These are phyloP conservation scores for Verticillium longisporum DNA, from an alignment of 2,329 filamentous ascomycete species.

Conservation along the genomic window DNA sequence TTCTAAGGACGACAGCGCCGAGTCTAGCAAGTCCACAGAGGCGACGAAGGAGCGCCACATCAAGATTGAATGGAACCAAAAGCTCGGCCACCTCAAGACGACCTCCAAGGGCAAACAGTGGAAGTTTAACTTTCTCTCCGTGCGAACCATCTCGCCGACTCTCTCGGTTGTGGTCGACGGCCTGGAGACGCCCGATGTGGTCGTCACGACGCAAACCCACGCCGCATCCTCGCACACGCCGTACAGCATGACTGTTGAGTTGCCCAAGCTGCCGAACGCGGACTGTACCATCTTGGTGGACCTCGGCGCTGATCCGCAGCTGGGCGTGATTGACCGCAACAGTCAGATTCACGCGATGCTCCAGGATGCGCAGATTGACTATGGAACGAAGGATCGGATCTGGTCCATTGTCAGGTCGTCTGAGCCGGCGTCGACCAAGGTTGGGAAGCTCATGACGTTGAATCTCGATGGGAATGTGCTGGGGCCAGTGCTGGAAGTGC, in stretches of 20 bases:
- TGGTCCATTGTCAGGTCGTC: constrained; percentile 14
- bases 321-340: constrained; percentile 15
- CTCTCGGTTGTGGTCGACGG: background rate
- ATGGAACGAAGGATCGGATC: constrained; percentile 17
- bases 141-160: background rate
- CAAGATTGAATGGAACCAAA: constrained; percentile 7
- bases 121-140: background rate
- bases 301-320: background rate
- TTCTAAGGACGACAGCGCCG: background rate
- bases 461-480: constrained; percentile 15
- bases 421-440: constrained; percentile 11
- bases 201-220: background rate
- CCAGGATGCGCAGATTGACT: constrained; percentile 19
- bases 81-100: constrained; percentile 2
- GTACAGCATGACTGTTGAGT: background rate
- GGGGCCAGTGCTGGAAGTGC: constrained; percentile 18
- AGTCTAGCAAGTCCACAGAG: background rate
- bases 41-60: background rate
- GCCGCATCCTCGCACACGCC: background rate
- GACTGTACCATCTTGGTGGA: background rate
- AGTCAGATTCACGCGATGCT: constrained; percentile 15
- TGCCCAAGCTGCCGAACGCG: background rate
- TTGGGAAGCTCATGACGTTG: constrained; percentile 16
- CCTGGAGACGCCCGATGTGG: background rate
- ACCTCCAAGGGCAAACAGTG: background rate